Percentiles rank a stretch among this genome's conserved stretches.
phyloP scores from a whole-genome alignment of 176 grass and related monocot genomes.

The Pontederia crassipes region DNA sequence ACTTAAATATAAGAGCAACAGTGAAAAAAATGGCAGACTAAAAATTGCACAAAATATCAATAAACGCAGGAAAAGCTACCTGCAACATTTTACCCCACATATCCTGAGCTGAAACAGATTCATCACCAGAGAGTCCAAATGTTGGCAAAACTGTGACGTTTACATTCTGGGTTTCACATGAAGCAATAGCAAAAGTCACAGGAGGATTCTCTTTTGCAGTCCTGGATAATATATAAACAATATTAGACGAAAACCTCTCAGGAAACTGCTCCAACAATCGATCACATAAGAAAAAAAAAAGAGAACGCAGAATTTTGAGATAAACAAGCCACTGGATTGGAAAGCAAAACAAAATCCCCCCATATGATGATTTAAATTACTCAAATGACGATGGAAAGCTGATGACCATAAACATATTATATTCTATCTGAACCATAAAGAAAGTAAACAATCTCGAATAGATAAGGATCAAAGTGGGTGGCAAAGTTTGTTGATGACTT shows the following conservation, averaged over 20 bases:
- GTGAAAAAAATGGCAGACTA: not conserved
- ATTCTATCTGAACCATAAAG: too few species aligned
- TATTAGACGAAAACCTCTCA: conserved; percentile 6
- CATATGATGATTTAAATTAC: too few species aligned
- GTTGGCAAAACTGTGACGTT: conserved; percentile 72
- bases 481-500: too few species aligned
- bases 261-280: not conserved
- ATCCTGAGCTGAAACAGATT: conserved; percentile 64
- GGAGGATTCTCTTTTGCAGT: conserved; percentile 83
- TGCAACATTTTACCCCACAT: conserved; percentile 86
- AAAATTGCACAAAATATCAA: not conserved
- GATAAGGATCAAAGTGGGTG: too few species aligned
- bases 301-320: not conserved
- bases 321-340: not conserved
- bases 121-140: conserved; percentile 82
- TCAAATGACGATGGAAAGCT: too few species aligned
- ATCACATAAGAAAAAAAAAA: not conserved
- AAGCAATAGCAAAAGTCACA: conserved; percentile 89
- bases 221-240: conserved; percentile 31
- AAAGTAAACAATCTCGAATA: not conserved
- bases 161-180: conserved; percentile 88
- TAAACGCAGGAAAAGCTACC: conserved; percentile 26
- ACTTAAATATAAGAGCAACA: conserved; percentile 10
- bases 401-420: too few species aligned
- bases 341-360: conserved; percentile 1